Evolutionary conservation across 352 stramenopile species (phyloP).

Genomic region (Globisporangium megalacanthum): DNA sequence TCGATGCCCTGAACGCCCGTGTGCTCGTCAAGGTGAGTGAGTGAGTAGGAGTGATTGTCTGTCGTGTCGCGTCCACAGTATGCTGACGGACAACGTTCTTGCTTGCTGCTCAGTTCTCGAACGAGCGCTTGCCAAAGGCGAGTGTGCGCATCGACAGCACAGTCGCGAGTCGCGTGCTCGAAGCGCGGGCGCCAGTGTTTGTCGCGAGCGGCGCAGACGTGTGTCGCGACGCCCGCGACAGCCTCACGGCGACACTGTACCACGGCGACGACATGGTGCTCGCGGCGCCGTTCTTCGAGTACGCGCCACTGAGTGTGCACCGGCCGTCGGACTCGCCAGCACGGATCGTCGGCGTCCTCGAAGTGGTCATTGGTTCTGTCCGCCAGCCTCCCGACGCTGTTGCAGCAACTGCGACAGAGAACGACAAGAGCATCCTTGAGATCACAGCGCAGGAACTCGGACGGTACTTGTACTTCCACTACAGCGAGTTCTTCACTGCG

Average conservation of each 20-base stretch:
- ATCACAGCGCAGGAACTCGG: constrained; percentile 56
- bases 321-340: constrained; percentile 15
- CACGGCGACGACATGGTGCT: constrained; percentile 30
- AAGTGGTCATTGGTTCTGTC: constrained; percentile 39
- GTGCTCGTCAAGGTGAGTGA: constrained; percentile 53
- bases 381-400: constrained; percentile 3
- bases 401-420: constrained; percentile 25
- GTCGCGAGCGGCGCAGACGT: constrained; percentile 4
- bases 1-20: constrained; percentile 32
- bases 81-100: background rate
- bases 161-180: constrained; percentile 28
- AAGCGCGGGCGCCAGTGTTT: constrained; percentile 18
- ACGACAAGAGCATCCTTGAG: constrained; percentile 66
- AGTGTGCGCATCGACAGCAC: constrained; percentile 28
- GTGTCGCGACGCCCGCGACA: constrained; percentile 16
- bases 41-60: constrained; percentile 1
- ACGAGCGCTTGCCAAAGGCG: constrained; percentile 42
- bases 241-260: constrained; percentile 32
- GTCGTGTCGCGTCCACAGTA: background rate
- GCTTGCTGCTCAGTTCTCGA: constrained; percentile 34
- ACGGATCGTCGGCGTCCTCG: constrained; percentile 54
- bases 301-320: constrained; percentile 24
- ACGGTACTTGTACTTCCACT: constrained; percentile 74
- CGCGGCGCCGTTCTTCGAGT: constrained; percentile 40
- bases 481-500: constrained; percentile 57